Base-by-base conservation (phyloP, 2,329 filamentous ascomycete species). In the Lizonia empirigonia region DNA sequence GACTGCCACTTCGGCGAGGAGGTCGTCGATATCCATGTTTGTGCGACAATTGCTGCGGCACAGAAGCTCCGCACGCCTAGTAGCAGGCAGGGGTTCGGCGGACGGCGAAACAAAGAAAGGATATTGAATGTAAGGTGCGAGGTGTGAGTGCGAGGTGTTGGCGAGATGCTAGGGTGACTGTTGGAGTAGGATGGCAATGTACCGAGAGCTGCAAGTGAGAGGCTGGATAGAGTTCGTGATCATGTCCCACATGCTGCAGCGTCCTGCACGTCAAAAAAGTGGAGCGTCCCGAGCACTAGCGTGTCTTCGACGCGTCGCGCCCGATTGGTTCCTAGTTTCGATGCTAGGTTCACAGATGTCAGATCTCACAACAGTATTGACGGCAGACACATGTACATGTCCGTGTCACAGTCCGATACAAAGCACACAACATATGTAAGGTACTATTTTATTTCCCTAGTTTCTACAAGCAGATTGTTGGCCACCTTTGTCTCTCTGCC, bases 21-120 rank as follows among this genome's bases (percentile, higher is more conserved):
- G 79, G 67, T 82, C 80, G 59, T 76, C 73, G 56, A 80, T 80
- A 52, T 80, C 76, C 75, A 77, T 77, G 27, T 42, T 51, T 13
- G 36, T 39, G 36, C 24, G 30, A 36, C 36, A 33, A 12, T 50
- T 15, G 20, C n/a, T 29, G 34, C 24, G 37, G 15, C 24, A 30
- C 37, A 16, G 29, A n/a, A 29, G 29, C 24, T 37, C 18, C 4
- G 40, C 13, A 40, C 5, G 40, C 20, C 48, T 19, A 12, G 13
- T 18, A 16, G 6, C n/a, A 23, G 41, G 30, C 29, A 34, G 24
- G 15, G 30, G 37, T 37, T 33, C 7, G 24, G 24, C 27, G 45
- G 18, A 16, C n/a, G 16, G 27, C 12, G 30, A 33, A 27, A 27
- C 16, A 15, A 29, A 27, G 23, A 7, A 15, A 36, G 34, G 36